phyloP scores from a whole-genome alignment of 768 basidiomycete species.

The Nidula microcarpa region DNA sequence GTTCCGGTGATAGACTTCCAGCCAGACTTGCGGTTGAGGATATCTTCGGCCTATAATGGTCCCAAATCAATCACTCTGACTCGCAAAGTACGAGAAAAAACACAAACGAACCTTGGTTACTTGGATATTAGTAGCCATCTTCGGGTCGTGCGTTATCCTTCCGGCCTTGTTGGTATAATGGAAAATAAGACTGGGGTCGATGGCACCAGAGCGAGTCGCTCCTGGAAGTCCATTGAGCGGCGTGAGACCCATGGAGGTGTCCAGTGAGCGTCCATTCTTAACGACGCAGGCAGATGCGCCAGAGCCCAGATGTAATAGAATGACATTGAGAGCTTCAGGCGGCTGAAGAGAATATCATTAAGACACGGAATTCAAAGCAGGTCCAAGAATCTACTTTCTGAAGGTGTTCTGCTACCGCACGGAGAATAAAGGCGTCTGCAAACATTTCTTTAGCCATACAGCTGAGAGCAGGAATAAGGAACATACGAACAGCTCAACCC shows the following conservation, averaged over 20 bases:
- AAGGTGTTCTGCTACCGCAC: slow-evolving; percentile 56
- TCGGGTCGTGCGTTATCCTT: slow-evolving; percentile 52
- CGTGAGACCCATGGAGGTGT: slow-evolving; percentile 92
- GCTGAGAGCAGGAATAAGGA: too few relatives aligned
- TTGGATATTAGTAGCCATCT: slow-evolving; percentile 39
- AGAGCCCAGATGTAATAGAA: slow-evolving; percentile 86
- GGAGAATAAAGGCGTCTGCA: slow-evolving; percentile 66
- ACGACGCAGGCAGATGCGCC: slow-evolving; percentile 85
- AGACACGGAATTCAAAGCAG: not conserved
- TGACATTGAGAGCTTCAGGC: slow-evolving; percentile 57
- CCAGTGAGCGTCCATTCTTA: slow-evolving; percentile 65
- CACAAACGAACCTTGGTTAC: slow-evolving; percentile 42
- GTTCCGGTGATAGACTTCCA: slow-evolving; percentile 80
- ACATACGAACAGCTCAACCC: slow-evolving; percentile 63
- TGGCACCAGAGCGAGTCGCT: slow-evolving; percentile 77
- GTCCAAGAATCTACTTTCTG: slow-evolving; percentile 34
- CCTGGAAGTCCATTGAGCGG: slow-evolving; percentile 87
- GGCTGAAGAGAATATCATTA: slow-evolving; percentile 21
- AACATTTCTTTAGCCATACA: too few relatives aligned
- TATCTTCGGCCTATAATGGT: slow-evolving; percentile 54
- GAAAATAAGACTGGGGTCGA: slow-evolving; percentile 88
- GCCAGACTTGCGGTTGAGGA: slow-evolving; percentile 73
- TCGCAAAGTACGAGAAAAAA: not conserved
- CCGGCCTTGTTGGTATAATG: slow-evolving; percentile 64
- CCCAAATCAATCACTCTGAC: not conserved